These are phyloP conservation scores for Melampsora americana DNA, from an alignment of 1,284 basidiomycete species.

Conservation along the genomic window DNA sequence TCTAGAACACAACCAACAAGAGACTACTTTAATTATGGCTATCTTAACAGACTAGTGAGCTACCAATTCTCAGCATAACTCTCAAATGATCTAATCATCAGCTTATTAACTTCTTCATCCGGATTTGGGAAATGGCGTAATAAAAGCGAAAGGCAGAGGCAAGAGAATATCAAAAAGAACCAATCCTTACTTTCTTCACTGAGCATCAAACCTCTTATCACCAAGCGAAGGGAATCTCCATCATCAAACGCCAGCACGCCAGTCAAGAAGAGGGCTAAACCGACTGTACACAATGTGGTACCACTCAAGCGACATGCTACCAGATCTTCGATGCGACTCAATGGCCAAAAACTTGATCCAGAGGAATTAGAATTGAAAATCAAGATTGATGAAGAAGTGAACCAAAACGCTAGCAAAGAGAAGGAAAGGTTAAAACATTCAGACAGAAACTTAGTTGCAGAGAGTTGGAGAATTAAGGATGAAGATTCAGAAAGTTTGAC, in stretches of 20 bases:
- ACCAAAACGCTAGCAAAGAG: constrained; percentile 6
- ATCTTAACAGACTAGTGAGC: background rate
- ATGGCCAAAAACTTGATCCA: background rate
- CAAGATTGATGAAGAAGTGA: constrained; percentile 3
- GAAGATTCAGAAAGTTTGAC: constrained; percentile 15
- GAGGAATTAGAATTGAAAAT: constrained; percentile 7
- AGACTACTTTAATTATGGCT: background rate
- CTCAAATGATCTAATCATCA: too few relatives aligned
- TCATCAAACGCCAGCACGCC: constrained; percentile 1
- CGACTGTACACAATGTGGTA: background rate
- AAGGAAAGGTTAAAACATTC: constrained; percentile 30
- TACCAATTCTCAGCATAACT: background rate
- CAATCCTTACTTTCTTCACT: constrained; percentile 35
- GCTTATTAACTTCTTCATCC: constrained; percentile 54
- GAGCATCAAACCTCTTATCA: constrained; percentile 14
- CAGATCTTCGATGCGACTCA: constrained; percentile 25
- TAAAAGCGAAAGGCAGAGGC: constrained; percentile 23
- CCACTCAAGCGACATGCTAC: constrained; percentile 30
- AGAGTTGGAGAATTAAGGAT: constrained; percentile 6
- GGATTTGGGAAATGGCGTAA: constrained; percentile 47
- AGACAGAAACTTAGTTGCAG: constrained; percentile 20
- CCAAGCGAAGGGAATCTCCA: background rate
- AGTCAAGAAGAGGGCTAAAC: constrained; percentile 1
- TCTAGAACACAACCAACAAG: background rate
- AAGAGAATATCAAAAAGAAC: constrained; percentile 43